phyloP scores from a whole-genome alignment of 2,329 filamentous ascomycete genomes.

The Whalleya microplaca region DNA sequence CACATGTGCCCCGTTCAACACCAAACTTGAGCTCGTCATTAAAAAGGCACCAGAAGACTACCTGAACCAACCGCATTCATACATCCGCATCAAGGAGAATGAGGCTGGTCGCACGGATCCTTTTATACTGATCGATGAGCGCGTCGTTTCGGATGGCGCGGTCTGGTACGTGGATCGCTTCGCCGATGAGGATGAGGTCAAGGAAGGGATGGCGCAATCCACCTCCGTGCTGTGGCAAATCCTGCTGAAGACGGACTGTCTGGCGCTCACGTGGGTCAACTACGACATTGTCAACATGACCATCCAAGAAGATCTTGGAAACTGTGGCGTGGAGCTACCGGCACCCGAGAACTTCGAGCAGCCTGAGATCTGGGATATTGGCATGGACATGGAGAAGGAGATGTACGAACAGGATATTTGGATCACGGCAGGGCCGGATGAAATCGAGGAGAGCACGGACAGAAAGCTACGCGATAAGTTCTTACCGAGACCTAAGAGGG shows the following conservation, averaged over 20 bases:
- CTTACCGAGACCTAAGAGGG: slow-evolving; percentile 1
- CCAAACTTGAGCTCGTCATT: slow-evolving; percentile 29
- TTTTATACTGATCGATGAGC: slow-evolving; percentile 28
- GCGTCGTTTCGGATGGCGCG: slow-evolving; percentile 6
- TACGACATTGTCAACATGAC: slow-evolving; percentile 29
- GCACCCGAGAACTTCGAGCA: slow-evolving; percentile 17
- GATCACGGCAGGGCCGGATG: slow-evolving; percentile 23
- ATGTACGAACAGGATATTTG: slow-evolving; percentile 1
- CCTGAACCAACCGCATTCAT: slow-evolving; percentile 19
- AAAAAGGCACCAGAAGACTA: slow-evolving; percentile 24
- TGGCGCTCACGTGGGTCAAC: slow-evolving; percentile 24
- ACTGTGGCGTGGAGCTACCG: slow-evolving; percentile 24
- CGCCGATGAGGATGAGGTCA: slow-evolving; percentile 21
- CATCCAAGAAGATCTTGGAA: slow-evolving; percentile 26
- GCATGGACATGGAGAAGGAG: slow-evolving; percentile 14
- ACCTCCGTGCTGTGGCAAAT: slow-evolving; percentile 29
- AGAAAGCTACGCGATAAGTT: slow-evolving; percentile 1
- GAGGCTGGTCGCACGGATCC: slow-evolving; percentile 19
- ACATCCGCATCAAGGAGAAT: slow-evolving; percentile 27
- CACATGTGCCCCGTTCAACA: slow-evolving; percentile 21
- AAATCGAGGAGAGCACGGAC: slow-evolving; percentile 28
- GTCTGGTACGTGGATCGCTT: slow-evolving; percentile 30
- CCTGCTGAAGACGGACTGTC: slow-evolving; percentile 23
- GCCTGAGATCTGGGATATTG: slow-evolving; percentile 5
- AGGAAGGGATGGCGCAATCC: slow-evolving; percentile 15